These are phyloP conservation scores for Ceratobasidium sp. DNA, from an alignment of 1,284 basidiomycete species.

Conservation along the genomic window DNA sequence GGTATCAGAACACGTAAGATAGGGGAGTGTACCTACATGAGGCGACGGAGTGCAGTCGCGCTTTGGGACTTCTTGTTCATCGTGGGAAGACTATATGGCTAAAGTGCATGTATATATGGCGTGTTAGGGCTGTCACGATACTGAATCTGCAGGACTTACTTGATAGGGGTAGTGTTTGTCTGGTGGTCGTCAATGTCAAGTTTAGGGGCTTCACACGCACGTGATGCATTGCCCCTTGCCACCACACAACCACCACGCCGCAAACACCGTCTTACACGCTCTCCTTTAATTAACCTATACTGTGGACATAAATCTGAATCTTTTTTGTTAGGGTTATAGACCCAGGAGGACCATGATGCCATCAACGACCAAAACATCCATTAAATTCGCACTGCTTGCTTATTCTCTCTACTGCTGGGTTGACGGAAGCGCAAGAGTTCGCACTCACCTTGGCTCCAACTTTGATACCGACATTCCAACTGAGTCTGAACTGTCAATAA, in stretches of 20 bases:
- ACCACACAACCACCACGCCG: slow-evolving; percentile 14
- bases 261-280: neutral
- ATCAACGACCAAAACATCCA: slow-evolving; percentile 2
- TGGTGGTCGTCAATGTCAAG: slow-evolving; percentile 7
- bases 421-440: slow-evolving; percentile 29
- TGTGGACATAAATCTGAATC: too few relatives aligned
- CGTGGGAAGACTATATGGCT: neutral
- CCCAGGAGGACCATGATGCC: neutral
- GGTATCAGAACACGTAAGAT: neutral
- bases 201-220: slow-evolving; percentile 15
- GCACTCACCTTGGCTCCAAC: slow-evolving; percentile 4
- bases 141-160: neutral
- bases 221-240: slow-evolving; percentile 15
- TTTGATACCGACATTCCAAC: neutral
- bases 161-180: neutral
- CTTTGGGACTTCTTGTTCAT: slow-evolving; percentile 52
- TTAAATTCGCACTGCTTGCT: slow-evolving; percentile 29
- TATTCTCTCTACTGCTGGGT: slow-evolving; percentile 43
- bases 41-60: slow-evolving; percentile 75
- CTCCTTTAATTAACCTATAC: too few relatives aligned
- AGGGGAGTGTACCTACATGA: slow-evolving; percentile 64
- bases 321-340: neutral
- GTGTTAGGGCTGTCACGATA: neutral
- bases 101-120: neutral
- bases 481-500: neutral